Conservation (phyloP, 2,329 filamentous ascomycete species). For the Colletotrichum truncatum region DNA sequence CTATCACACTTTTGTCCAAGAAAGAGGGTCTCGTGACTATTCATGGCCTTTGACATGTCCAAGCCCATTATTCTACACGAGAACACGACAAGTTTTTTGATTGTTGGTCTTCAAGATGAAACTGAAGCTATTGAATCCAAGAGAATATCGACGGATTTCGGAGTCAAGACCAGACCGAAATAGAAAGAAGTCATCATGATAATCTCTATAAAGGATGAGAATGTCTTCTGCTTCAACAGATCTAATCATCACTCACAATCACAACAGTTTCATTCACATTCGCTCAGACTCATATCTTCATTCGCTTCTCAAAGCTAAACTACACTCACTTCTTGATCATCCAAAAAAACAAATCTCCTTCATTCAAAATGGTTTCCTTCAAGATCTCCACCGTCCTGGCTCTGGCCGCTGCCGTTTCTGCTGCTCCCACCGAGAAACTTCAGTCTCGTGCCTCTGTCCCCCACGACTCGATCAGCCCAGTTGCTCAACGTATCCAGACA, state of each 20-base stretch:
- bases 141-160: background rate
- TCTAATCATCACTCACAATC: background rate
- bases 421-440: conserved; percentile 3
- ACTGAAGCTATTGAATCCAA: background rate
- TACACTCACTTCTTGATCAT: conserved; percentile 1
- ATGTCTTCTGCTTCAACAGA: background rate
- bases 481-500: conserved; percentile 3
- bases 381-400: conserved; percentile 11
- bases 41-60: background rate
- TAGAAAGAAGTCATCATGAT: background rate
- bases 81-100: background rate
- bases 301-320: background rate
- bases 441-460: conserved; percentile 2
- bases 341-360: background rate
- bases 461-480: conserved; percentile 8
- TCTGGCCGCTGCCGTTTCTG: conserved; percentile 7
- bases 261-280: background rate
- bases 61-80: background rate
- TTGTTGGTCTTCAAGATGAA: background rate
- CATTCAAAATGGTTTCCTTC: conserved; percentile 21
- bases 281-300: background rate
- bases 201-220: background rate
- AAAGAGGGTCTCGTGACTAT: background rate
- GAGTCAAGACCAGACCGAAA: background rate
- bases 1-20: background rate